Evolutionary conservation across 805 yeast genomes (phyloP), one percentile per base, ranked within the genome.

Genomic region (Wickerhamiella galacta): DNA sequence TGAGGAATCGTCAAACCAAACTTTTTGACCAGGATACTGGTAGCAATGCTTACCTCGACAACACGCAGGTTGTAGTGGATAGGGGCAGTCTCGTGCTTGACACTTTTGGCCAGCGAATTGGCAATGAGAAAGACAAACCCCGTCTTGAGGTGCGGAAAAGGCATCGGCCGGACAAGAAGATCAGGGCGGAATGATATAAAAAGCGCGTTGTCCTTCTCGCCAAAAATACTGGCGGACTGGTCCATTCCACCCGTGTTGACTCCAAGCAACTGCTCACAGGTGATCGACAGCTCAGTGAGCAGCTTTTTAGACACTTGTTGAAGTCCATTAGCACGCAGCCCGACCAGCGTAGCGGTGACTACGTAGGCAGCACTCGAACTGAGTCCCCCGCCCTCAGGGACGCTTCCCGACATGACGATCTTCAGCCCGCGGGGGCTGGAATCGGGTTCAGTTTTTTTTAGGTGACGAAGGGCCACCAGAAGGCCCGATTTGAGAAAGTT

Each of bases 161-260:
- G 51, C 47, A 71, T 60, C 10, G 78, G 67, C 20, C 62, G 55
- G 2, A 72, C 80, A 22, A 48, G 54, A 30, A 76, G 57, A 39
- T 58, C 49, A 2, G 85, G 83, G 39, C 63, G 61, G 54, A 75
- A 75, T 41, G 66, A 68, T 14, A 75, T 69, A 41, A 65, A 62
- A 34, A 75, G 52, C 2, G 75, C 75, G 40, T 75, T 68, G 37
- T 60, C 62, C 26, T 52, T 55, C 44, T 65, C 70, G 15, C 83
- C 82, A 41, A 66, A 73, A 16, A 76, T 63, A 0, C 77, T 68
- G 3, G 82, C 83, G 31, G 75, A 65, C 53, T 75, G 83, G 48
- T 75, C 83, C 77, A 75, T 68, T 25, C 83, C 82, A n/a, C 83
- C 85, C 22, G 75, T 70, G 49, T 72, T 75, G 33, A 75, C 77